A percentile compares a stretch with the other conserved stretches of the same genome.
These are phyloP conservation scores for Otatea glauca DNA, from an alignment of 176 grass and related monocot species.

Conservation along the genomic window DNA sequence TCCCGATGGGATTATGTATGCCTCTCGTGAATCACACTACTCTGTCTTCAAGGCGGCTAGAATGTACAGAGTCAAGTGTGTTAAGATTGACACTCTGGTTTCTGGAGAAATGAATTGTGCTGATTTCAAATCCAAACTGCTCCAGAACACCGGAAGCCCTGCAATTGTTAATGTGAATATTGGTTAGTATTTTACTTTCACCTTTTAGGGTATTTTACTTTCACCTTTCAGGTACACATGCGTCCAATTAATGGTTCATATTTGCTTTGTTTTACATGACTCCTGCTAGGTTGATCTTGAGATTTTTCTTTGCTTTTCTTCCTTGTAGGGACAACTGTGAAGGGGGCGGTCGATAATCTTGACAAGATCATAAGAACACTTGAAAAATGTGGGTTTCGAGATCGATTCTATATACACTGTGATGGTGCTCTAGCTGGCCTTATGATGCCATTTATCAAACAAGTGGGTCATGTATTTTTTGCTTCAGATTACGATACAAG, in stretches of 20 bases:
- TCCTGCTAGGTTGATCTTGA: neutral
- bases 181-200: neutral
- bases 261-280: neutral
- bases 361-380: conserved; percentile 34
- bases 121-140: conserved; percentile 32
- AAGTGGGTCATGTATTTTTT: neutral
- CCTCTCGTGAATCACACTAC: conserved; percentile 54
- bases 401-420: conserved; percentile 48
- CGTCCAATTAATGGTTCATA: neutral
- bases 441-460: conserved; percentile 9
- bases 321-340: conserved; percentile 41
- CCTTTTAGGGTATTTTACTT: too few species aligned
- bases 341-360: neutral
- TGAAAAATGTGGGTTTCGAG: conserved; percentile 40
- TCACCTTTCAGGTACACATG: neutral
- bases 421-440: conserved; percentile 48
- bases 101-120: conserved; percentile 54
- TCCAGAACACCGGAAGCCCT: conserved; percentile 35
- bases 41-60: conserved; percentile 58
- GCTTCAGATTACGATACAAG: too few species aligned
- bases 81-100: conserved; percentile 39
- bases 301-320: neutral
- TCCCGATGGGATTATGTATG: conserved; percentile 46
- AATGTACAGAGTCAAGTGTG: conserved; percentile 57
- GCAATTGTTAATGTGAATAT: conserved; percentile 51